Base-by-base conservation (phyloP, 176 grass and related monocot species). In the Cymbopogon citratus region DNA sequence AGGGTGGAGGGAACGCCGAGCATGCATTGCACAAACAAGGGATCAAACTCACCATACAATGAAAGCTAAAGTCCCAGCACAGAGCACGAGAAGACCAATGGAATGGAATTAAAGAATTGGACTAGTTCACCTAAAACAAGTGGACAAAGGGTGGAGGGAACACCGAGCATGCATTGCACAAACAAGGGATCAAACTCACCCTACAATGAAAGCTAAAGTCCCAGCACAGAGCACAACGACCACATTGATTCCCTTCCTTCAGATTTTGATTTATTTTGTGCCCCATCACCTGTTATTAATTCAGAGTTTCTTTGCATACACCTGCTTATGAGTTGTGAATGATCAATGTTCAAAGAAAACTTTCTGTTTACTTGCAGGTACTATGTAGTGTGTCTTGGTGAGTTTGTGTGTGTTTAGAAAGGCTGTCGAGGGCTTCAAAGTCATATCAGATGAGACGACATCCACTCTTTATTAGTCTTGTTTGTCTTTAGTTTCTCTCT, bases 401-500 rank as follows among this genome's bases (percentile, higher is more conserved):
- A 74, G 45, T 90, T 27, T 56, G 75, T 78, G 60, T 23, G 64
- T 12, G 51, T 49, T 49, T 81, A 82, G 87, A 89, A 89, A 89
- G 77, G 76, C 70, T 87, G 70, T 12, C 27, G 73, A 73, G 71
- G 49, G 23, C 39, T 87, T 48, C 12, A 82, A 89, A 86, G 79
- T 64, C 39, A 35, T 48, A 70, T 70, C 26, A 78, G 60, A 86
- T 92, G 61, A 86, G 78, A 70, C 79, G 78, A 64, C 79, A 86
- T 79, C 35, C 16, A 76, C 5, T 49, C 62, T 81, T 75, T 34
- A 36, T 75, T 34, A 36, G 29, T 11, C 28, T 80, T 52, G 39
- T 69, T 69, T 69, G 84, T 86, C 85, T 81, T 35, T 86, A 60
- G 68, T 71, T 62, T 62, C 86, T 80, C 85, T 65, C 70, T 74